phyloP scores from a whole-genome alignment of 192 early-diverging fungal genomes.

The Umbelopsis sp. region DNA sequence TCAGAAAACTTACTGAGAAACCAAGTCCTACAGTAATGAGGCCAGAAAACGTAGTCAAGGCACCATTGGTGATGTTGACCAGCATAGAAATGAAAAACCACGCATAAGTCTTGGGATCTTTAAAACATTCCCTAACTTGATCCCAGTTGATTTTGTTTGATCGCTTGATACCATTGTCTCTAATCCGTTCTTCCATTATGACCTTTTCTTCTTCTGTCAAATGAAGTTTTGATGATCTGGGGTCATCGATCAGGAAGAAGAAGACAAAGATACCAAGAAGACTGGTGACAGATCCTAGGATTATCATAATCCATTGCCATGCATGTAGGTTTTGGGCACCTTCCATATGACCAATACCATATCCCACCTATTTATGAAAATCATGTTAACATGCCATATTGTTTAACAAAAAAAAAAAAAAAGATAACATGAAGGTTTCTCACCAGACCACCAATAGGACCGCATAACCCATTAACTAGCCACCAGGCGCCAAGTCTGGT shows the following conservation, averaged over 20 bases:
- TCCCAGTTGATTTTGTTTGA: constrained; percentile 13
- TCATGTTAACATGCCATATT: neutral
- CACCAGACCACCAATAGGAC: constrained; percentile 4
- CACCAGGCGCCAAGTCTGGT: constrained; percentile 19
- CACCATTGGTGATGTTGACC: constrained; percentile 31
- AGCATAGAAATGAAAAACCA: neutral
- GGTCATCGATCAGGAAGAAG: constrained; percentile 32
- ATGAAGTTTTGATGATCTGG: constrained; percentile 3
- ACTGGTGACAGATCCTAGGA: constrained; percentile 25
- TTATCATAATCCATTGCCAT: constrained; percentile 38
- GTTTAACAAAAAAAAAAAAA: no score
- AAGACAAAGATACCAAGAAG: constrained; percentile 26
- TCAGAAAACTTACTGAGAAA: constrained; percentile 24
- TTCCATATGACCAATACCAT: constrained; percentile 26
- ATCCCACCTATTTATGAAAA: neutral
- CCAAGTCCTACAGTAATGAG: constrained; percentile 21
- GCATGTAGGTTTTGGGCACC: neutral
- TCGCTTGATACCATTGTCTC: constrained; percentile 26
- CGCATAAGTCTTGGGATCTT: constrained; percentile 29
- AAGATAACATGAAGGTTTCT: no score
- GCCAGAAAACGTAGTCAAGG: constrained; percentile 24
- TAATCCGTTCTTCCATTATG: constrained; percentile 27
- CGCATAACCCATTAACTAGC: constrained; percentile 9
- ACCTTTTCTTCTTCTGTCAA: constrained; percentile 28
- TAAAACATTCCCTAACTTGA: constrained; percentile 29